Base-by-base conservation (phyloP, 176 grass and related monocot genomes). In the Carex pumila region DNA sequence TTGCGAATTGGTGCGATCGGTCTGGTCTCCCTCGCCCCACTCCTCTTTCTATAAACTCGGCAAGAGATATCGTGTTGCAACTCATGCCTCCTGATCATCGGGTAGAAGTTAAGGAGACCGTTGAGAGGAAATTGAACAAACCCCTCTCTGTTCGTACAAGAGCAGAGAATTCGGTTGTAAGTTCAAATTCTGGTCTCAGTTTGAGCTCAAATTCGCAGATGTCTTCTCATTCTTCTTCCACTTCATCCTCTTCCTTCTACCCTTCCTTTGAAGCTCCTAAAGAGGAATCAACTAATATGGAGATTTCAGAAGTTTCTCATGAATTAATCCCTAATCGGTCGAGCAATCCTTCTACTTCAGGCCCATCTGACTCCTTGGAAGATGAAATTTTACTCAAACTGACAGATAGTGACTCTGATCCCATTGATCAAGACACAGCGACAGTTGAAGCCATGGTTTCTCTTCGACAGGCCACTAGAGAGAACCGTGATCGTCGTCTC, bases 1-100 rank as follows among this genome's bases (percentile, higher is more conserved):
- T 92, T 74, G 43, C 56, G 29, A 72, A 49, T 79, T 92, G 85
- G 85, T 84, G 90, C 70, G 83, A 92, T 21, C 68, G 85, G 45
- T 6, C 71, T n/a, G 85, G 82, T 25, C 15, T 83, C 4, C 83
- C 83, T 32, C 67, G 12, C 25, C 85, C 85, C n/a, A 21, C 77
- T 60, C 78, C 90, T 22, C n/a, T 88, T 66, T 66, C 83, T n/a
- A 32, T 21, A 1, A 65, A 82, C 22, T 79, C 82, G 4, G 85
- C 85, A n/a, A 59, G 56, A 5, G 65, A 84, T 17, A 61, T 85
- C 15, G 83, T 87, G 47, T 49, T 74, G 36, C 21, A 67, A 8
- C 57, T 90, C 63, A 47, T 90, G 14, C 65, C 85, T 30, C 37
- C 49, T 10, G 60, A 63, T 80, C 82, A 15, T 25, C 64, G 5